These are phyloP conservation scores for Saccharata proteae DNA, from an alignment of 2,329 filamentous ascomycete species.

Conservation along the genomic window DNA sequence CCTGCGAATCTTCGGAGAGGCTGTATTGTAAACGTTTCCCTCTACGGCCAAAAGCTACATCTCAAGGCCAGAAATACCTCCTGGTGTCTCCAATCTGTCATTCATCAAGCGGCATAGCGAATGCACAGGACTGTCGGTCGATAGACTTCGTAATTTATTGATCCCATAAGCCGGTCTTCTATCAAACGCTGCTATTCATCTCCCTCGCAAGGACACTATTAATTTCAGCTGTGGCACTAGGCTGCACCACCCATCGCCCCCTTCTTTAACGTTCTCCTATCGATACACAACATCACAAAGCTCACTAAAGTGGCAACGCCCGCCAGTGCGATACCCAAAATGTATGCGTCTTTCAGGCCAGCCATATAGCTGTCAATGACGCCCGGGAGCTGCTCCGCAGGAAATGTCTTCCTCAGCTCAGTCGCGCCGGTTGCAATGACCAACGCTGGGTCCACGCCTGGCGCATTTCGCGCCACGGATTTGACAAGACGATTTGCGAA, in stretches of 20 bases:
- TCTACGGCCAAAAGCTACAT: too few relatives aligned
- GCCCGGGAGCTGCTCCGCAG: constrained; percentile 12
- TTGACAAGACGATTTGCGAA: constrained; percentile 31
- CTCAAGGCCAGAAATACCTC: too few relatives aligned
- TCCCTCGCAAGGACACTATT: too few relatives aligned
- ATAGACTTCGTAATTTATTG: too few relatives aligned
- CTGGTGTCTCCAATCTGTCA: too few relatives aligned
- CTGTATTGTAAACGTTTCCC: too few relatives aligned
- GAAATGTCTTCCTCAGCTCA: constrained; percentile 26
- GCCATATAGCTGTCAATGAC: constrained; percentile 16
- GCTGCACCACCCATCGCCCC: constrained; percentile 3
- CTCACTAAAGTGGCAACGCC: constrained; percentile 4
- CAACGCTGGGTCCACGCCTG: constrained; percentile 19
- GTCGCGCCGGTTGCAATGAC: constrained; percentile 34
- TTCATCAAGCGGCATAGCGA: too few relatives aligned
- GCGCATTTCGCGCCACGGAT: constrained; percentile 21
- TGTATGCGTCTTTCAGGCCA: constrained; percentile 13
- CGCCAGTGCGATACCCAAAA: constrained; percentile 7
- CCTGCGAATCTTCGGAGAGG: too few relatives aligned
- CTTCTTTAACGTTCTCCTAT: constrained; percentile 6
- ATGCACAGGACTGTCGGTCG: too few relatives aligned
- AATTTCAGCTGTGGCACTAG: too few relatives aligned
- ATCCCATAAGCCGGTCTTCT: too few relatives aligned
- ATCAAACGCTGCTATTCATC: too few relatives aligned
- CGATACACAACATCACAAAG: constrained; percentile 2